phyloP scores from a whole-genome alignment of 805 yeast species.

The Saturnispora mendoncae region DNA sequence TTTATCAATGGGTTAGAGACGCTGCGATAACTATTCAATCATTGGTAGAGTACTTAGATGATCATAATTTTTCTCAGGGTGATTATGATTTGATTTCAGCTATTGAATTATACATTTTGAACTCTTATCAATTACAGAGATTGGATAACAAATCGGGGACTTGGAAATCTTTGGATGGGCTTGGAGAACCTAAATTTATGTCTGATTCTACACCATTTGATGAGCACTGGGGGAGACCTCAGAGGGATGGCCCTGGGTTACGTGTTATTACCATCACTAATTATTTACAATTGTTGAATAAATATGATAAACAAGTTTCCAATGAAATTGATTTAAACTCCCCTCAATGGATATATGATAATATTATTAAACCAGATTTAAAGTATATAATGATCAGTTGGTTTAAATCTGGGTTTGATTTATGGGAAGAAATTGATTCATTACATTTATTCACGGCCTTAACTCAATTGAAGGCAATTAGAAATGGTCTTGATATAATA shows the following conservation, averaged over 20 bases:
- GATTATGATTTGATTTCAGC: conserved; percentile 16
- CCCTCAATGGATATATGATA: conserved; percentile 35
- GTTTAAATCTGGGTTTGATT: conserved; percentile 64
- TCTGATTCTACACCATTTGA: conserved; percentile 56
- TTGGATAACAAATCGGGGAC: conserved; percentile 61
- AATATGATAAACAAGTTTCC: conserved; percentile 21
- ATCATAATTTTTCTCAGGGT: conserved; percentile 23
- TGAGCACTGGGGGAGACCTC: conserved; percentile 88
- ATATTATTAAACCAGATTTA: conserved; percentile 62
- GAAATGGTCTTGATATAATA: conserved; percentile 42
- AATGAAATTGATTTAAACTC: conserved; percentile 25
- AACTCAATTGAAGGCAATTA: conserved; percentile 63
- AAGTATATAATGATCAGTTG: conserved; percentile 54
- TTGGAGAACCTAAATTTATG: conserved; percentile 88
- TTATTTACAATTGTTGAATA: conserved; percentile 39
- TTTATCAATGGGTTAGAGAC: conserved; percentile 86
- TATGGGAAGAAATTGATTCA: conserved; percentile 85
- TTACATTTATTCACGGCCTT: conserved; percentile 72
- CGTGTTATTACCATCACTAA: conserved; percentile 57
- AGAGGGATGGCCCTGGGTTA: conserved; percentile 89
- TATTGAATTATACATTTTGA: conserved; percentile 55
- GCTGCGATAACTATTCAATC: conserved; percentile 73
- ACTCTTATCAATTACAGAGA: conserved; percentile 54
- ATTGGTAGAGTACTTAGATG: conserved; percentile 47
- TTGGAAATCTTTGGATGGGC: conserved; percentile 42